Evolutionary conservation across 768 basidiomycete genomes (phyloP).

Genomic region (Mycena indigotica): DNA sequence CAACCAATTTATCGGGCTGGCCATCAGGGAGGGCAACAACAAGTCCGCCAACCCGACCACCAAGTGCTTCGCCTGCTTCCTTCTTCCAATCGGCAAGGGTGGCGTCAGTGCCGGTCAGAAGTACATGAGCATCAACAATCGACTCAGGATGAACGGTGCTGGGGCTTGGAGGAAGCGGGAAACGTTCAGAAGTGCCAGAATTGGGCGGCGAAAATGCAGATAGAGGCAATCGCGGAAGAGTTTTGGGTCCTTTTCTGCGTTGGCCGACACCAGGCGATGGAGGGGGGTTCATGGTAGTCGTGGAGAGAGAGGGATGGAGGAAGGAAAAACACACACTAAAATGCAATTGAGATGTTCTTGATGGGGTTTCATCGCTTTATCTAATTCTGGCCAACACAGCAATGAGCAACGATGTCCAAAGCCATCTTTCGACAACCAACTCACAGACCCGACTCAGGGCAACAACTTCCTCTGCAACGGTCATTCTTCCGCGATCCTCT

Average conservation of each 20-base stretch:
- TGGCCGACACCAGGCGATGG: constrained; percentile 45
- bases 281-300: constrained; percentile 20
- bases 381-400: constrained; percentile 9
- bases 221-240: constrained; percentile 69
- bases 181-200: constrained; percentile 64
- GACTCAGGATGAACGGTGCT: constrained; percentile 61
- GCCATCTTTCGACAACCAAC: constrained; percentile 45
- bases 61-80: constrained; percentile 49
- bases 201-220: constrained; percentile 78
- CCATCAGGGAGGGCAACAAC: constrained; percentile 54
- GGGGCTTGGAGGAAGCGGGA: constrained; percentile 71
- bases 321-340: neutral
- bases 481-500: no score
- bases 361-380: neutral
- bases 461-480: constrained; percentile 7
- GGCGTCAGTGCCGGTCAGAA: constrained; percentile 41
- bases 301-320: neutral
- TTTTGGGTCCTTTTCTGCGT: constrained; percentile 65
- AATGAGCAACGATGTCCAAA: constrained; percentile 48
- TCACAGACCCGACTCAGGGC: constrained; percentile 44
- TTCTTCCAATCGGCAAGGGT: constrained; percentile 54
- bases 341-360: constrained; percentile 19
- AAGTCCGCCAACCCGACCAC: constrained; percentile 51
- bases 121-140: constrained; percentile 72
- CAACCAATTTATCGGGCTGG: constrained; percentile 45